phyloP scores from a whole-genome alignment of 2,329 filamentous ascomycete genomes.

The Diaporthe destruens region DNA sequence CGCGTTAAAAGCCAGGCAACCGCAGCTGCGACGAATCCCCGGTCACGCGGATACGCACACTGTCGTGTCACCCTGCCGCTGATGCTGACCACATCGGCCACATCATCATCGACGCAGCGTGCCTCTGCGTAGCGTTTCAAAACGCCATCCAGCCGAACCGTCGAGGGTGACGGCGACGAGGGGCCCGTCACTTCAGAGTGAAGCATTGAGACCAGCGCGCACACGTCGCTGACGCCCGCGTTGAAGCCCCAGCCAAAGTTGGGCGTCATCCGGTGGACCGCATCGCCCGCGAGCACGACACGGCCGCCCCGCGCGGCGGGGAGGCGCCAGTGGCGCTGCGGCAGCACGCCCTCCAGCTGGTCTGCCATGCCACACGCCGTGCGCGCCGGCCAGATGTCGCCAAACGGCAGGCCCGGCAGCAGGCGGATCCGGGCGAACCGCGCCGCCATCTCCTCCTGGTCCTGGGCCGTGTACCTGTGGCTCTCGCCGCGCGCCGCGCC shows the following conservation, averaged over 20 bases:
- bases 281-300: constrained; percentile 53
- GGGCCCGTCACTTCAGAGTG: constrained; percentile 23
- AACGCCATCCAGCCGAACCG: neutral
- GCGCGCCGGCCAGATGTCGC: constrained; percentile 48
- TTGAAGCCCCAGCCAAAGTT: constrained; percentile 53
- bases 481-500: constrained; percentile 45
- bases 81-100: constrained; percentile 11
- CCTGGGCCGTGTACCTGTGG: constrained; percentile 45
- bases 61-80: constrained; percentile 10
- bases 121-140: constrained; percentile 8
- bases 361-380: constrained; percentile 49
- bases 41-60: constrained; percentile 10
- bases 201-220: constrained; percentile 48
- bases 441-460: constrained; percentile 47
- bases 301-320: constrained; percentile 42
- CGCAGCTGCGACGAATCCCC: neutral
- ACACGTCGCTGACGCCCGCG: constrained; percentile 51
- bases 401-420: constrained; percentile 46
- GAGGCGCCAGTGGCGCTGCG: constrained; percentile 49
- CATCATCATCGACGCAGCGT: constrained; percentile 13
- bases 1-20: constrained; percentile 26
- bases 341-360: constrained; percentile 54
- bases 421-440: constrained; percentile 47
- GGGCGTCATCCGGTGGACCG: constrained; percentile 54
- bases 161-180: neutral